Evolutionary conservation across 192 early-diverging fungal species (phyloP).

Genomic region (Spizellomyces sp.): DNA sequence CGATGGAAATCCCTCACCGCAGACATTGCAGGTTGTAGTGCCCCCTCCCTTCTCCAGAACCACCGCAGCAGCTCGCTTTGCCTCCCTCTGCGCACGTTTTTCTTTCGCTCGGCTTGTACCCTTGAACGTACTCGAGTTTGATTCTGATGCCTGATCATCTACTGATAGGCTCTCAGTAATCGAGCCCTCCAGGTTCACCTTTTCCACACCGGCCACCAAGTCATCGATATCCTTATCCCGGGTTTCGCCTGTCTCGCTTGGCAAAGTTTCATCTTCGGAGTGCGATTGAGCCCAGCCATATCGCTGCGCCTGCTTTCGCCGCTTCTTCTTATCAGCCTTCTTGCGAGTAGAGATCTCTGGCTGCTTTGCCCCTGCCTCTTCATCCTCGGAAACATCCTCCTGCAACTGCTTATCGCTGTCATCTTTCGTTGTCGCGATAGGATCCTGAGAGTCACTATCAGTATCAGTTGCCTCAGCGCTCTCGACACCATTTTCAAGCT

Average conservation of each 20-base stretch:
- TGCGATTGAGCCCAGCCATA: conserved; percentile 5
- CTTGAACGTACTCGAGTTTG: not conserved
- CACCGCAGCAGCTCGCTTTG: conserved; percentile 19
- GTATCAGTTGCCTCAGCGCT: not conserved
- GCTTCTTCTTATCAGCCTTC: conserved; percentile 9
- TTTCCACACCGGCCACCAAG: not conserved
- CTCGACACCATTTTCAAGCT: not conserved
- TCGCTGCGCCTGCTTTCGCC: conserved; percentile 18
- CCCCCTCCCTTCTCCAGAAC: conserved; percentile 13
- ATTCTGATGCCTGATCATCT: not conserved
- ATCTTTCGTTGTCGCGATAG: not conserved
- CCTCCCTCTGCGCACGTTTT: conserved; percentile 29
- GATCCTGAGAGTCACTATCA: conserved; percentile 8
- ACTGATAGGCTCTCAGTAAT: not conserved
- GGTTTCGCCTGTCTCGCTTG: not conserved
- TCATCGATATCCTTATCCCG: not conserved
- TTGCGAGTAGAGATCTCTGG: not conserved
- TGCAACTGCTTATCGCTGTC: conserved; percentile 4
- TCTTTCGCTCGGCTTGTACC: conserved; percentile 29
- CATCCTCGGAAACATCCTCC: conserved; percentile 20
- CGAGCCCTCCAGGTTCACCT: not conserved
- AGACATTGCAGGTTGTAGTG: conserved; percentile 78
- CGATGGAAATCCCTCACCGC: conserved; percentile 67
- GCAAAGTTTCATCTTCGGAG: conserved; percentile 1
- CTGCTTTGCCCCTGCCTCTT: not conserved